Base-by-base conservation (phyloP, 805 yeast species). In the Blastobotrys muscicola region DNA sequence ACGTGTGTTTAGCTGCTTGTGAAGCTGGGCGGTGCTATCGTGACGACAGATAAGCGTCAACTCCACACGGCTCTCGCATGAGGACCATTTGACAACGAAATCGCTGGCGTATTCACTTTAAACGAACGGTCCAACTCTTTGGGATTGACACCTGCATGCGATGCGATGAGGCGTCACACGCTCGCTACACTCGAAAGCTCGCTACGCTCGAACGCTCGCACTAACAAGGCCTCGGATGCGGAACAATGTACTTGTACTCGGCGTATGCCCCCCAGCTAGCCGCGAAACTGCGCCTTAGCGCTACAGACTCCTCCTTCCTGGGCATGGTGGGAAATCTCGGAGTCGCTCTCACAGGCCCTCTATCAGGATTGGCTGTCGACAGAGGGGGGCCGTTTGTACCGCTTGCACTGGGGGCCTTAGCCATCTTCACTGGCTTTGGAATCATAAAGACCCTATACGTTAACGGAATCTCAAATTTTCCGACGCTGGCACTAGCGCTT, bases 211-310 rank as follows among this genome's bases (percentile, higher is more conserved):
- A n/a, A n/a, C n/a, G n/a, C n/a, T n/a, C n/a, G n/a, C n/a, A 20
- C 29, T 20, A 33, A 33, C 37, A 26, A 36, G 82, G 82, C 9
- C 59, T 80, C 39, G 72, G 73, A 12, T 76, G 85, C 52, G 94
- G 94, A 1, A 84, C 92, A 1, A 65, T 82, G 53, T 84, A 84
- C 60, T 65, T 83, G 38, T 84, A 78, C 61, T 78, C 85, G 7
- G 84, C 85, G 0, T 84, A 77, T 58, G 80, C 86, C 33, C 90
- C 94, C 0, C 92, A 84, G 57, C 68, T 82, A 43, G 84, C 87
- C 1, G 60, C 60, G 26, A 68, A 69, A 41, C 68, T 84, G 42
- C 62, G 64, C 14, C 75, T 84, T 51, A 57, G 75, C 1, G 85
- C 84, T 2, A 69, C 84, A 0, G 72, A 80, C 42, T 68, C 83